These are phyloP conservation scores for Iberis pinnata DNA, from an alignment of 345 rosid species.

Conservation along the genomic window DNA sequence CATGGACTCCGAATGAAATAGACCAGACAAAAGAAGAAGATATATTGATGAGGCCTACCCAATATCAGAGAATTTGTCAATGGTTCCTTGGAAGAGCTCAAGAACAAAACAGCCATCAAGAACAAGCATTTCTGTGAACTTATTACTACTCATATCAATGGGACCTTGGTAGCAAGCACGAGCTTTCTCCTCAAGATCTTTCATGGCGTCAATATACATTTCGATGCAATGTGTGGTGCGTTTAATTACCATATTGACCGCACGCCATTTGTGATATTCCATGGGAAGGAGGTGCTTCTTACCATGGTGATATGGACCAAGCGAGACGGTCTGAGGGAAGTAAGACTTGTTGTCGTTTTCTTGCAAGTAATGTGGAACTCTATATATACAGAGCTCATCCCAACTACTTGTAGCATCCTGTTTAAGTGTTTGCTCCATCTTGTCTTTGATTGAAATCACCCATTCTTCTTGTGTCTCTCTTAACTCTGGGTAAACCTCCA, in stretches of 20 bases:
- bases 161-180: constrained; percentile 60
- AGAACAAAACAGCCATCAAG: constrained; percentile 74
- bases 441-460: constrained; percentile 59
- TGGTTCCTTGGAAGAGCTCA: constrained; percentile 62
- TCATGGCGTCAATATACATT: constrained; percentile 46
- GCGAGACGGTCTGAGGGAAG: constrained; percentile 59
- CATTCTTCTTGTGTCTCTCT: constrained; percentile 26
- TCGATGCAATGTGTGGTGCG: constrained; percentile 44
- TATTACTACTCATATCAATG: constrained; percentile 41
- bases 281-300: constrained; percentile 46
- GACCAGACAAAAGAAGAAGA: too few relatives aligned
- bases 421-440: constrained; percentile 42
- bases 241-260: constrained; percentile 46
- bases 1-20: too few relatives aligned
- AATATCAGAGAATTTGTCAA: constrained; percentile 48
- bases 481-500: background rate
- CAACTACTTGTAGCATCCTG: constrained; percentile 46
- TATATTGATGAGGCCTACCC: constrained; percentile 20
- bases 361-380: constrained; percentile 19
- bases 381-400: constrained; percentile 35
- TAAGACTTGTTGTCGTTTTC: constrained; percentile 59
- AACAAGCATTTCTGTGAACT: constrained; percentile 75
- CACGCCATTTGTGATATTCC: constrained; percentile 76
- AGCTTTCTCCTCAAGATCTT: constrained; percentile 55
- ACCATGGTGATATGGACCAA: constrained; percentile 77